These are phyloP conservation scores for Otatea glauca DNA, from an alignment of 176 grass and related monocot genomes.

Conservation along the genomic window DNA sequence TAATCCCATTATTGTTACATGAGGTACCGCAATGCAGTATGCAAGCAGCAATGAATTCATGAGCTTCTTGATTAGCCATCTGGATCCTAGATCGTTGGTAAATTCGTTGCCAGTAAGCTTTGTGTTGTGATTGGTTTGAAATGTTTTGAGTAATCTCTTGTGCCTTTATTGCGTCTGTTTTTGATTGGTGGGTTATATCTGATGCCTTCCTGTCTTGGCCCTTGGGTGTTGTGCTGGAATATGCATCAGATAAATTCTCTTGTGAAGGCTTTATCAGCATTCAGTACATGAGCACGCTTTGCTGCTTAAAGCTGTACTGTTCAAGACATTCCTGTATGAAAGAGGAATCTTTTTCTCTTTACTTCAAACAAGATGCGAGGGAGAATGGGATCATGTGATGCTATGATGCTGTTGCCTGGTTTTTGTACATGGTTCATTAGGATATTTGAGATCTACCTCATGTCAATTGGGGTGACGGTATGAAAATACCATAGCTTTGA, in stretches of 20 bases:
- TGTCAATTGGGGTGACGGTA: constrained; percentile 33
- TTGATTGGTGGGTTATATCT: background rate
- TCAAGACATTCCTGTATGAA: constrained; percentile 39
- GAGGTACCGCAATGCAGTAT: background rate
- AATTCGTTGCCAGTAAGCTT: background rate
- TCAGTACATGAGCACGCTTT: constrained; percentile 36
- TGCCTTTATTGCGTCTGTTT: background rate
- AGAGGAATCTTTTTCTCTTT: constrained; percentile 48
- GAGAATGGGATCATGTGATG: constrained; percentile 48
- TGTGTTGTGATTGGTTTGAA: background rate
- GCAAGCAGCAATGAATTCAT: background rate
- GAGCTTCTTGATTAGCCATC: background rate
- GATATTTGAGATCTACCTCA: constrained; percentile 21
- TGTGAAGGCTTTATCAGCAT: constrained; percentile 38
- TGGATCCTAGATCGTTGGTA: background rate
- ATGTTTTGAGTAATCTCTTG: background rate
- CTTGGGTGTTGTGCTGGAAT: constrained; percentile 13
- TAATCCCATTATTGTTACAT: background rate
- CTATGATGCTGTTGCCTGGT: constrained; percentile 5
- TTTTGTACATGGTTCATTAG: background rate
- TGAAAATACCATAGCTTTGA: constrained; percentile 4
- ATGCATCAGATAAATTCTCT: constrained; percentile 38
- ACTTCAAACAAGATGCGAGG: constrained; percentile 32
- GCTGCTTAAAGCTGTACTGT: constrained; percentile 27
- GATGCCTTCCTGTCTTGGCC: background rate